A percentile compares a stretch with the other conserved stretches of the same genome.
Evolutionary conservation across 2,329 filamentous ascomycete species (phyloP).

Genomic region (Ceratocystis harringtonii): DNA sequence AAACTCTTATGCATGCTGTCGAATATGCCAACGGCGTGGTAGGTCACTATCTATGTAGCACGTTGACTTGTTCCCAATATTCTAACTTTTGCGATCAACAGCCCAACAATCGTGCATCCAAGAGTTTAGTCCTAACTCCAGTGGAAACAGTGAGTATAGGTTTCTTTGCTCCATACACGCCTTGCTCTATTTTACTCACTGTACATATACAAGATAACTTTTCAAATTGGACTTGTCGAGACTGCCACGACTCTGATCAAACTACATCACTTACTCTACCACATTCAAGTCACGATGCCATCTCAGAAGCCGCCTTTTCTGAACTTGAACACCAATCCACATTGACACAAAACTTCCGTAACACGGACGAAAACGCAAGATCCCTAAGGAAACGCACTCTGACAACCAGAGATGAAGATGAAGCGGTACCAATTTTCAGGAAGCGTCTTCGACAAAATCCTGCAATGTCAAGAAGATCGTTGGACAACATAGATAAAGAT

Average conservation of each 20-base stretch:
- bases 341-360: not conserved
- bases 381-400: slow-evolving; percentile 15
- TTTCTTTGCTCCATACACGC: not conserved
- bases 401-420: slow-evolving; percentile 15
- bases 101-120: slow-evolving; percentile 85
- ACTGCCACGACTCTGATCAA: not conserved
- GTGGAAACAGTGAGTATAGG: slow-evolving; percentile 34
- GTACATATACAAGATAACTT: slow-evolving; percentile 24
- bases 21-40: slow-evolving; percentile 70
- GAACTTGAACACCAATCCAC: not conserved
- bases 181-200: not conserved
- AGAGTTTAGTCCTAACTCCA: slow-evolving; percentile 31
- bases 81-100: slow-evolving; percentile 27
- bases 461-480: slow-evolving; percentile 18
- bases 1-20: slow-evolving; percentile 63
- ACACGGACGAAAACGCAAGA: not conserved
- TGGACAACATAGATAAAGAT: slow-evolving; percentile 23
- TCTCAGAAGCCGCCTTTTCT: not conserved
- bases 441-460: slow-evolving; percentile 16
- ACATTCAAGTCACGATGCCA: not conserved
- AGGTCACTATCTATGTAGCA: slow-evolving; percentile 25
- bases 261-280: not conserved
- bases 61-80: slow-evolving; percentile 20
- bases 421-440: slow-evolving; percentile 8
- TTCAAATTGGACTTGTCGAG: slow-evolving; percentile 36